Conservation (phyloP, 2,329 filamentous ascomycete genomes). For the Atkinsonella hypoxylon region DNA sequence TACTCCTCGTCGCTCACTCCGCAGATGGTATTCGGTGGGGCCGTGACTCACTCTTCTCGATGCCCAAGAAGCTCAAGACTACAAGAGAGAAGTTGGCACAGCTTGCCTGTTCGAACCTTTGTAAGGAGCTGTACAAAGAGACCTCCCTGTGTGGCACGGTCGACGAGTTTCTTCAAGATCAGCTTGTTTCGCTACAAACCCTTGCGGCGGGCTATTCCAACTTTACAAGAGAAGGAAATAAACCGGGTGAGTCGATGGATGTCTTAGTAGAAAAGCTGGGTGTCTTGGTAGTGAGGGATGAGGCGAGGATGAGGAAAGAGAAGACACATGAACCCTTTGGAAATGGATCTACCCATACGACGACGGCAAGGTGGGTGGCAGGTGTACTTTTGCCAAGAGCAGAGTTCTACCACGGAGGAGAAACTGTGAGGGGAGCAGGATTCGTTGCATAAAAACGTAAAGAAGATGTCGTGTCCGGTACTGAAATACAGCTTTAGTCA, state of each 20-base stretch:
- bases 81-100: conserved; percentile 18
- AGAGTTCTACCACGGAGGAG: conserved; percentile 39
- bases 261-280: conserved; percentile 14
- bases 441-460: conserved; percentile 4
- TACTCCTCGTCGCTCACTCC: conserved; percentile 44
- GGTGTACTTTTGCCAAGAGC: conserved; percentile 36
- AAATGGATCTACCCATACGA: conserved; percentile 42
- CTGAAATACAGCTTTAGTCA: neutral
- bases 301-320: conserved; percentile 26
- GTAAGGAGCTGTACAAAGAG: conserved; percentile 33
- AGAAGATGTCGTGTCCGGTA: neutral
- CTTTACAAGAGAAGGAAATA: conserved; percentile 23
- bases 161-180: conserved; percentile 49
- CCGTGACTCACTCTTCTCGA: conserved; percentile 29
- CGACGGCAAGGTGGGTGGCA: conserved; percentile 49
- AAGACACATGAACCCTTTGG: conserved; percentile 39
- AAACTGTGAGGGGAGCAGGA: conserved; percentile 36
- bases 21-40: conserved; percentile 33
- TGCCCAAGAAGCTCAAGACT: conserved; percentile 27
- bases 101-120: conserved; percentile 33
- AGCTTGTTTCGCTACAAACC: conserved; percentile 48
- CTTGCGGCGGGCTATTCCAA: conserved; percentile 40
- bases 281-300: conserved; percentile 13
- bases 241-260: conserved; percentile 9
- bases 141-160: conserved; percentile 32